These are phyloP conservation scores for Somion occarium DNA, from an alignment of 1,284 basidiomycete genomes.

Conservation along the genomic window DNA sequence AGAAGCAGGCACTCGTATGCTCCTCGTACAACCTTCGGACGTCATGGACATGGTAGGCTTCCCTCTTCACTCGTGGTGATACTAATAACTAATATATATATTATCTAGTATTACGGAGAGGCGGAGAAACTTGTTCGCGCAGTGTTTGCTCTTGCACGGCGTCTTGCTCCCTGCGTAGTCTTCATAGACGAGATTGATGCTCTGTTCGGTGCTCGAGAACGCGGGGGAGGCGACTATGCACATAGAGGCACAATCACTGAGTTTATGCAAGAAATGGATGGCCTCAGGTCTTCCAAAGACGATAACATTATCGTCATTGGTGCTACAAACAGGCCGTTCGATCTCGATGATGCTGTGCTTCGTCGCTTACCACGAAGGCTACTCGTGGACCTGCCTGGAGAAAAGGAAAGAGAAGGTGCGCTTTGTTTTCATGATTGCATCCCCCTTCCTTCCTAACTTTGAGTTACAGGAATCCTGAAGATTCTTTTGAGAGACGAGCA, in stretches of 20 bases:
- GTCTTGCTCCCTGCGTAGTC: conserved; percentile 88
- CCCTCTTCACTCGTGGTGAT: conserved; percentile 5
- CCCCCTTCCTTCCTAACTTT: not conserved
- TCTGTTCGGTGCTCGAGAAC: conserved; percentile 86
- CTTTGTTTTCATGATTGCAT: conserved; percentile 9
- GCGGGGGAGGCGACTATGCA: conserved; percentile 70
- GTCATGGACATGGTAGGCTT: conserved; percentile 85
- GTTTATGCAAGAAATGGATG: conserved; percentile 99
- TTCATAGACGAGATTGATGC: conserved; percentile 97
- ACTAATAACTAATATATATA: conserved; percentile 4
- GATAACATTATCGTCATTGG: conserved; percentile 90
- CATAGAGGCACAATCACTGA: conserved; percentile 86
- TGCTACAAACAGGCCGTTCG: conserved; percentile 88
- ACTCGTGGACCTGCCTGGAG: conserved; percentile 81
- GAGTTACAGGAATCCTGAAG: conserved; percentile 68
- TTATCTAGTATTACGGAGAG: conserved; percentile 82
- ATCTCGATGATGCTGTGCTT: conserved; percentile 82
- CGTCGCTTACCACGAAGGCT: conserved; percentile 80
- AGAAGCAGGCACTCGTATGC: conserved; percentile 87
- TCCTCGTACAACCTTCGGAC: conserved; percentile 79
- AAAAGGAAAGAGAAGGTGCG: conserved; percentile 76
- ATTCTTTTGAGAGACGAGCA: conserved; percentile 79
- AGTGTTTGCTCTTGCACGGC: conserved; percentile 85
- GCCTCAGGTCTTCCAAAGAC: conserved; percentile 75
- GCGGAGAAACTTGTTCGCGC: conserved; percentile 92